Evolutionary conservation across 331 rosid species (phyloP).

Genomic region (Rosa hybrid): DNA sequence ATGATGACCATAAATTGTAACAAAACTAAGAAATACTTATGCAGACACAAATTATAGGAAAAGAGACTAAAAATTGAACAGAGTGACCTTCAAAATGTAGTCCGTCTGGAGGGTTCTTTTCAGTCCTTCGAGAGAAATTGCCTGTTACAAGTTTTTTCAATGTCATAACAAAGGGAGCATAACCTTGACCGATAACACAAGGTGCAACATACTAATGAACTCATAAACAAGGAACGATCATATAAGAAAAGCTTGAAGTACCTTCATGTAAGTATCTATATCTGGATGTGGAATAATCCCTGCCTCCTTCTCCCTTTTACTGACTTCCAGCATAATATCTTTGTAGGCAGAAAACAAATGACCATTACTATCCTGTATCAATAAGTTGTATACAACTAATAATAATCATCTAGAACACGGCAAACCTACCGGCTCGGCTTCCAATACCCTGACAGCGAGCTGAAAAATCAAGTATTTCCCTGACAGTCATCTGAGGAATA

Average conservation of each 20-base stretch:
- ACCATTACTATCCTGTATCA: neutral
- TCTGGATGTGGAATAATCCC: conserved; percentile 44
- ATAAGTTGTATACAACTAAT: neutral
- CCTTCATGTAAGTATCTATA: conserved; percentile 46
- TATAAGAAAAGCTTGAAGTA: neutral
- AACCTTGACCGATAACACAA: neutral
- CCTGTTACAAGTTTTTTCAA: conserved; percentile 14
- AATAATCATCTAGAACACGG: neutral
- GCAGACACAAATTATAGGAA: neutral
- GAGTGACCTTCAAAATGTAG: conserved; percentile 40
- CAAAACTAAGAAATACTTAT: neutral
- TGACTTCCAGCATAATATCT: conserved; percentile 36
- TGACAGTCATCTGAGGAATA: conserved; percentile 41
- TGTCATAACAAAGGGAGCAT: neutral
- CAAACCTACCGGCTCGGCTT: conserved; percentile 32
- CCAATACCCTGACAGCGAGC: conserved; percentile 48
- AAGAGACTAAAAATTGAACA: neutral
- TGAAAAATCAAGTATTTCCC: conserved; percentile 43
- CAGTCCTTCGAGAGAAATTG: conserved; percentile 34
- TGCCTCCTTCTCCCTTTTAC: conserved; percentile 39
- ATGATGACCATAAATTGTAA: neutral
- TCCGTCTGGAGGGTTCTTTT: conserved; percentile 37
- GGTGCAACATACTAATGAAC: neutral
- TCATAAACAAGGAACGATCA: neutral
- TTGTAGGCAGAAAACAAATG: conserved; percentile 2